Conservation (phyloP, 306 rosid genomes). For the Oxytropis ochrocephala region DNA sequence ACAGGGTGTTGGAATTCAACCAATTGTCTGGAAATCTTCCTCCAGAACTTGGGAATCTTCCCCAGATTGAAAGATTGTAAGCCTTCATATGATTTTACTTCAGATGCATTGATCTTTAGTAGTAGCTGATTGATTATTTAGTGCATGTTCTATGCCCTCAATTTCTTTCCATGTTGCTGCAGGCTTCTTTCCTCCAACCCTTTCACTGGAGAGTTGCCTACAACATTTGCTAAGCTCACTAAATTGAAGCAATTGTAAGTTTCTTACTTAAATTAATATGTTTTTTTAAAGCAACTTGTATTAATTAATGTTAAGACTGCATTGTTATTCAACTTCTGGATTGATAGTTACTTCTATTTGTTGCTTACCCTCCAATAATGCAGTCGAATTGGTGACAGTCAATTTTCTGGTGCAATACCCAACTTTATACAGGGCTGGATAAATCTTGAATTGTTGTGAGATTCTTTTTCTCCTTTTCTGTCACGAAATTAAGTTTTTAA, state of each 20-base stretch:
- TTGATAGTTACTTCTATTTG: not conserved
- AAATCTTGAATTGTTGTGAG: conserved; percentile 44
- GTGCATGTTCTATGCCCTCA: not conserved
- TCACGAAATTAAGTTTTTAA: not conserved
- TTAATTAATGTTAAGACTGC: not conserved
- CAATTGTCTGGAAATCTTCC: conserved; percentile 59
- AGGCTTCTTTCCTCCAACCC: conserved; percentile 44
- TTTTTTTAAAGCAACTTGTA: no score
- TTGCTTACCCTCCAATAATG: conserved; percentile 6
- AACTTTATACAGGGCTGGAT: conserved; percentile 50
- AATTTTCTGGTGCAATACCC: conserved; percentile 57
- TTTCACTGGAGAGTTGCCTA: conserved; percentile 30
- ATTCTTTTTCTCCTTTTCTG: not conserved
- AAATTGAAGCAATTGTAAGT: conserved; percentile 42
- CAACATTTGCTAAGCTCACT: conserved; percentile 23
- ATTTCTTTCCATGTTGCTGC: not conserved
- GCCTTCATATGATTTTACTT: conserved; percentile 1
- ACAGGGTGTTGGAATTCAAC: conserved; percentile 52
- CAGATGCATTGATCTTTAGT: not conserved
- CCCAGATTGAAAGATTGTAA: conserved; percentile 46
- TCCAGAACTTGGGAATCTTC: conserved; percentile 48
- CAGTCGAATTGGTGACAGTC: conserved; percentile 53
- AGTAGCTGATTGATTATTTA: not conserved
- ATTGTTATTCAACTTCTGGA: not conserved
- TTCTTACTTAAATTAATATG: not conserved